A percentile compares a stretch with the other conserved stretches of the same genome.
Conservation (phyloP, 306 rosid species). For the Clitoria ternatea region DNA sequence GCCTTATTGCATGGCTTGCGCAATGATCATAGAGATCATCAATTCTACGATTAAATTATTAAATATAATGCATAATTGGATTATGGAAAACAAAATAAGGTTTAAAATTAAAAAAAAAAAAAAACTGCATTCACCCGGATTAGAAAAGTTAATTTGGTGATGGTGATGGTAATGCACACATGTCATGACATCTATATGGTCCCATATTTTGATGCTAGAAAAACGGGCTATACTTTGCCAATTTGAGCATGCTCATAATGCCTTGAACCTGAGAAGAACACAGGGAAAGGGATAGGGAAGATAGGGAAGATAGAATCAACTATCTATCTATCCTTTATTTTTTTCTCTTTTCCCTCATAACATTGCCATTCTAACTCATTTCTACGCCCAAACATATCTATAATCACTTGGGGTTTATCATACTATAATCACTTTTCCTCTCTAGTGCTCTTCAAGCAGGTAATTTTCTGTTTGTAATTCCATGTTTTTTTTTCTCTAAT, state of each 20-base stretch:
- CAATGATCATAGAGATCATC: background rate
- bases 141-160: slow-evolving; percentile 18
- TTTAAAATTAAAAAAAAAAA: background rate
- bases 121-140: background rate
- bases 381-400: background rate
- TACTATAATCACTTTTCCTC: background rate
- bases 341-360: slow-evolving; percentile 15
- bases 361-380: background rate
- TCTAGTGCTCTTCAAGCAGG: slow-evolving; percentile 17
- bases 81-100: background rate
- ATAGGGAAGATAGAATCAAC: slow-evolving; percentile 11
- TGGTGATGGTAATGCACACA: background rate
- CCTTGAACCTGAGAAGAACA: slow-evolving; percentile 23
- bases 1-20: background rate
- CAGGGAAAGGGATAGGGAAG: slow-evolving; percentile 3
- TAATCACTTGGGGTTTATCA: background rate
- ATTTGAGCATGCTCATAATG: slow-evolving; percentile 20
- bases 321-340: slow-evolving; percentile 9
- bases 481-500: background rate
- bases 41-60: background rate
- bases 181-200: slow-evolving; percentile 15
- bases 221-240: slow-evolving; percentile 34
- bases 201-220: slow-evolving; percentile 51
- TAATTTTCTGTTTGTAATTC: background rate
- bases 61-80: background rate